phyloP scores from a whole-genome alignment of 2,329 filamentous ascomycete species.

The Sporothrix inflata region DNA sequence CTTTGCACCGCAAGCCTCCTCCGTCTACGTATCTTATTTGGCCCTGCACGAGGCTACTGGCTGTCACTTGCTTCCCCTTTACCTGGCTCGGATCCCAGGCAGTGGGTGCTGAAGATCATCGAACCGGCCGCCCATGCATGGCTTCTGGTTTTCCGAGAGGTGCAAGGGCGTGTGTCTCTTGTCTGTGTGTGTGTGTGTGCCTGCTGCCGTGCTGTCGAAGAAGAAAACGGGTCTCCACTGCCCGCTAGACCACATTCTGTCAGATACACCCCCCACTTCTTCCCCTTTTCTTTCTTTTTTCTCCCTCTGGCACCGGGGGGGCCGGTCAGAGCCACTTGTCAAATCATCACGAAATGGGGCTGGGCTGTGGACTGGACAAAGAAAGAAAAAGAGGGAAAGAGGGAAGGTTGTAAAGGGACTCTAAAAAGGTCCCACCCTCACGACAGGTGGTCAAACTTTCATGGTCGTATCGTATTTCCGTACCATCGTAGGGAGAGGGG shows the following conservation, averaged over 20 bases:
- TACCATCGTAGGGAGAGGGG: background rate
- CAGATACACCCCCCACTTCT: constrained; percentile 1
- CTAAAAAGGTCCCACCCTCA: constrained; percentile 5
- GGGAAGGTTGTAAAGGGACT: background rate
- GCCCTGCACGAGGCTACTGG: background rate
- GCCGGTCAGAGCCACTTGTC: constrained; percentile 10
- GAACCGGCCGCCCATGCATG: background rate
- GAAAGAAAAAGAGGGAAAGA: background rate
- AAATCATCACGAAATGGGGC: constrained; percentile 14
- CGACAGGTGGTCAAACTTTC: constrained; percentile 11
- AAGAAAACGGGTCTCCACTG: background rate
- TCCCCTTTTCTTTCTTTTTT: constrained; percentile 8
- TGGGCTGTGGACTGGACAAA: constrained; percentile 3
- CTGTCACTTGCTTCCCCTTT: background rate
- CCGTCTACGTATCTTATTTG: background rate
- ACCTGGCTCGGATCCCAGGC: background rate
- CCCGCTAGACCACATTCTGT: background rate
- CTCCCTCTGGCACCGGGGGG: background rate
- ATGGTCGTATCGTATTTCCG: constrained; percentile 1
- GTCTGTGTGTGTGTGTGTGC: background rate
- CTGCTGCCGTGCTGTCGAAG: background rate
- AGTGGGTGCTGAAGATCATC: background rate
- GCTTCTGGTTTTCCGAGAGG: background rate
- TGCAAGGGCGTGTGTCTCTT: background rate
- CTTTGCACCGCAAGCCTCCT: background rate